Base-by-base conservation (phyloP, 768 basidiomycete species). In the Rhizopogon sp. region DNA sequence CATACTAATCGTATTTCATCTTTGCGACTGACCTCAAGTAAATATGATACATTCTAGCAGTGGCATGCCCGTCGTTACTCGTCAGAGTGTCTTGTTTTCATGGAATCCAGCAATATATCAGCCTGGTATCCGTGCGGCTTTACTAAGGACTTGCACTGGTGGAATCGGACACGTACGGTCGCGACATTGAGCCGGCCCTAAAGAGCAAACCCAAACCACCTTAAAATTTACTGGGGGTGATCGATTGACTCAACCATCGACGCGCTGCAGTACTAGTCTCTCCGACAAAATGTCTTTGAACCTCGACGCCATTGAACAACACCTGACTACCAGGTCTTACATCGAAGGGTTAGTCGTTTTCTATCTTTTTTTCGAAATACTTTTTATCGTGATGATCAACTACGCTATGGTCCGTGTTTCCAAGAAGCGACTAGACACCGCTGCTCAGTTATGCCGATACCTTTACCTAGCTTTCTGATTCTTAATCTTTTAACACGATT, bases 391-490 rank as follows among this genome's bases (percentile, higher is more conserved):
- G 86, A 91, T 89, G 88, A 90, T 71, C 72, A 25, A 68, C 60
- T 62, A 75, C 69, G 88, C 88, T 88, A 88, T 91, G 91, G 90
- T 93, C 90, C 90, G 90, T 91, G 90, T 92, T 92, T 89, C 90
- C 82, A 85, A 92, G 88, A 84, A 82, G 87, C 84, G 88, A 84
- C 77, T 87, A 93, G 90, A 92, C 87, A 88, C 81, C 89, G 86
- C 87, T 83, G 81, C 73, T 74, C 73, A 76, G 80, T 70, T 70
- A 75, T 90, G 89, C 86, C 76, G 89, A 91, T 64, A 88, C 66
- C 64, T 72, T 71, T 74, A 78, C 87, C 79, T 85, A 81, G 87
- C 85, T 70, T 64, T 82, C 88, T 91, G 90, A 91, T 65, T 58
- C n/a, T 49, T 29, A 50, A 25, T 28, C 28, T 50, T 33, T 20